A percentile compares a stretch with the other conserved stretches of the same genome.
These are phyloP conservation scores for Hyaloscypha finlandica DNA, from an alignment of 495 filamentous ascomycete species.

Conservation along the genomic window DNA sequence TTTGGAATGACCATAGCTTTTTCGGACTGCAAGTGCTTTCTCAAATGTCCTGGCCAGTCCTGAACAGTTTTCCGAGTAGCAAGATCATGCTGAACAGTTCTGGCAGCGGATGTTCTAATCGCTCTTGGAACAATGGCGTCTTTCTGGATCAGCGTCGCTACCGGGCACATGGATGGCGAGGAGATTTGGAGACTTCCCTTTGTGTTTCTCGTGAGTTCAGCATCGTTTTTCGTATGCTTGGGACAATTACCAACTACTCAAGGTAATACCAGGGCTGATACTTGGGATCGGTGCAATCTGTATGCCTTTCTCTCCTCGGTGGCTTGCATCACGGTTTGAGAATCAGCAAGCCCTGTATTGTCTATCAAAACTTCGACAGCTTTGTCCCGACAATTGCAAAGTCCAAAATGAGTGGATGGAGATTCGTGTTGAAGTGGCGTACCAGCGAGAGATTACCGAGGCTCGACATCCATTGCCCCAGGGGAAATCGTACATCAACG, in stretches of 20 bases:
- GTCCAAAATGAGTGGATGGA: conserved; percentile 1
- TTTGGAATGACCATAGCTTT: too few relatives aligned
- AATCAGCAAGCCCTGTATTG: not conserved
- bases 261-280: not conserved
- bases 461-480: not conserved
- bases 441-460: not conserved
- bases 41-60: not conserved
- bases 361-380: not conserved
- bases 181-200: not conserved
- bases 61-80: not conserved
- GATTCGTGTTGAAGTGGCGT: not conserved
- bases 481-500: not conserved
- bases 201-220: not conserved
- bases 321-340: not conserved
- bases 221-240: not conserved
- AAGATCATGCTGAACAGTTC: not conserved
- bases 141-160: not conserved
- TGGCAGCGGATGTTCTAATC: not conserved
- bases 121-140: not conserved
- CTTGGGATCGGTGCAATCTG: not conserved
- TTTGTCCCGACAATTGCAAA: not conserved
- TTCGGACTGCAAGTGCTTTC: too few relatives aligned
- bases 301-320: not conserved
- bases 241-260: not conserved
- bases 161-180: not conserved